Percentiles rank a stretch among this genome's conserved stretches.
These are phyloP conservation scores for Gaeumannomyces sp. DNA, from an alignment of 2,329 filamentous ascomycete genomes.

Conservation along the genomic window DNA sequence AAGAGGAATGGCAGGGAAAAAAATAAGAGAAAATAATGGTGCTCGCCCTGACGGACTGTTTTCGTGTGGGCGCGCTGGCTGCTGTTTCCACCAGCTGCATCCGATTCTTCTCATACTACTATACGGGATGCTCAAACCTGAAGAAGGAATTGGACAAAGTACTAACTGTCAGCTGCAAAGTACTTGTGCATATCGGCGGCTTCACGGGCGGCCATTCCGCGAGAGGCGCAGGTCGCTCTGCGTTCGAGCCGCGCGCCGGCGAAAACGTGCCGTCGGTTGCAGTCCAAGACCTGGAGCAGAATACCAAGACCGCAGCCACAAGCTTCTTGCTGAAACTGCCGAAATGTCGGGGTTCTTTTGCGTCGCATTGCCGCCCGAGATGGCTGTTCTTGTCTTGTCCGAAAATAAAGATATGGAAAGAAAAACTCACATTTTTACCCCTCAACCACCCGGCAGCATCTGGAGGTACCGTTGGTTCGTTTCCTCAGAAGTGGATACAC, in stretches of 20 bases:
- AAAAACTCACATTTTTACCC: not conserved
- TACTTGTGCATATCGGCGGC: not conserved
- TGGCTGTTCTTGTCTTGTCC: not conserved
- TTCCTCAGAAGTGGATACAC: not conserved
- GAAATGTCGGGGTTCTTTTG: not conserved
- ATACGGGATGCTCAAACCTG: not conserved
- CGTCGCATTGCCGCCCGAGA: no score
- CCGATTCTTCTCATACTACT: not conserved
- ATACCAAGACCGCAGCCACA: no score
- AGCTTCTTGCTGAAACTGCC: not conserved
- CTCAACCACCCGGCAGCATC: no score
- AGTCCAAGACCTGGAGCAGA: not conserved
- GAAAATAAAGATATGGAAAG: no score
- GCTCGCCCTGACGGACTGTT: not conserved
- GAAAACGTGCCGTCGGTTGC: not conserved
- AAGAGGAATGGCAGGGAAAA: no score
- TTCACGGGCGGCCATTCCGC: not conserved
- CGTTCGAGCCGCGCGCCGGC: not conserved
- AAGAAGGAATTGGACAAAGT: no score
- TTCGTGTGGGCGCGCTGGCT: no score
- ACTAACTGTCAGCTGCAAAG: no score
- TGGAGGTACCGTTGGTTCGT: no score
- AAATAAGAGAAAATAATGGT: not conserved
- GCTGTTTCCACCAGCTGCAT: no score
- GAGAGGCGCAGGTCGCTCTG: no score